These are phyloP conservation scores for Coelastrella sp. DNA, from an alignment of 139 green algal genomes.

Conservation along the genomic window DNA sequence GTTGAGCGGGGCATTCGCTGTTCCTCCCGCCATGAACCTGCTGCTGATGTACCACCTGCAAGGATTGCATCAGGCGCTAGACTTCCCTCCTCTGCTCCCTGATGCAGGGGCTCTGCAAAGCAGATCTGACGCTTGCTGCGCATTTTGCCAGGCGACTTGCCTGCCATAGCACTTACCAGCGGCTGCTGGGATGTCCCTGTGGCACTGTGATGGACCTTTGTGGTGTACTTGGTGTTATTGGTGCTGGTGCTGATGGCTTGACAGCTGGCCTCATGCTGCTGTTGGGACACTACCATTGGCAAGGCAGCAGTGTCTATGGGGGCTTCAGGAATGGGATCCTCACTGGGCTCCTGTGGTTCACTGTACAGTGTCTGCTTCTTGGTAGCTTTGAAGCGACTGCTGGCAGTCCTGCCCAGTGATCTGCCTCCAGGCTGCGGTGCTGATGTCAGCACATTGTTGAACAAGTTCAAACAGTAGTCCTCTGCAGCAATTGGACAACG, in stretches of 20 bases:
- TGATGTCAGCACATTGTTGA: conserved; percentile 49
- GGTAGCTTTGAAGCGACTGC: neutral
- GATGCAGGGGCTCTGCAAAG: conserved; percentile 28
- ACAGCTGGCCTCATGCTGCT: neutral
- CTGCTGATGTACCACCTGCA: neutral
- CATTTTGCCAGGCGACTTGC: neutral
- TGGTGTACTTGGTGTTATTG: neutral
- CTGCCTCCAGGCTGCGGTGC: neutral
- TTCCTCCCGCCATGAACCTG: neutral
- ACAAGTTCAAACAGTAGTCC: conserved; percentile 52
- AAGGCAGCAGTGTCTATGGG: neutral
- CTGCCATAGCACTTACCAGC: conserved; percentile 21
- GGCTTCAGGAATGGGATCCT: conserved; percentile 1
- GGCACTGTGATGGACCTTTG: neutral
- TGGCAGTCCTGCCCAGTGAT: neutral
- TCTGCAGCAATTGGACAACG: conserved; percentile 13
- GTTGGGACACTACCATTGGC: neutral
- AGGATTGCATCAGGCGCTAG: neutral
- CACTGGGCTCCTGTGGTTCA: neutral
- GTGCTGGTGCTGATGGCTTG: neutral
- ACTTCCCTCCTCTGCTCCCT: neutral
- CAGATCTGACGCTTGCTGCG: conserved; percentile 31
- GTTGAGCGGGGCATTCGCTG: neutral
- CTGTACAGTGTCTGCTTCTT: neutral
- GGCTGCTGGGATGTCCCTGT: conserved; percentile 26